Percentiles rank a stretch among this genome's conserved stretches.
These are phyloP conservation scores for Globisporangium irregulare DNA, from an alignment of 352 stramenopile genomes.

Conservation along the genomic window DNA sequence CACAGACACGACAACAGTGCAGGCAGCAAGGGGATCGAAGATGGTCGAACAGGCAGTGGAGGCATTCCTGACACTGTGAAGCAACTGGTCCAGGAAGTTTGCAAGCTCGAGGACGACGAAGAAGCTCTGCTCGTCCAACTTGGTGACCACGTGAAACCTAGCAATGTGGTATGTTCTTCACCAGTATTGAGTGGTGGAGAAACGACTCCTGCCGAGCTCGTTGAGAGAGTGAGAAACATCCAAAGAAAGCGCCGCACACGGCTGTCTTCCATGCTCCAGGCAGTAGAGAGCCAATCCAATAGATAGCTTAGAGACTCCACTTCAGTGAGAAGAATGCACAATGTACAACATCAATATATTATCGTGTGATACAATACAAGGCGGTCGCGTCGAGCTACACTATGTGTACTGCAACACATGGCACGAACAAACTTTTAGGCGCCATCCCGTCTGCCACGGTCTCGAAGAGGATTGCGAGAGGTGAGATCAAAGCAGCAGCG, in stretches of 20 bases:
- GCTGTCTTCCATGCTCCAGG: slow-evolving; percentile 3
- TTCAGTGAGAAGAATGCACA: neutral
- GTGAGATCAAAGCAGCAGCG: neutral
- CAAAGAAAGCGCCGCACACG: slow-evolving; percentile 7
- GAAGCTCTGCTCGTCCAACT: slow-evolving; percentile 3
- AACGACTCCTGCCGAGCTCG: neutral
- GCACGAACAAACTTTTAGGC: neutral
- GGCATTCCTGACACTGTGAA: neutral
- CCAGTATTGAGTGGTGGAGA: neutral
- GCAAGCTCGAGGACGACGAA: slow-evolving; percentile 12
- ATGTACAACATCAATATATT: neutral
- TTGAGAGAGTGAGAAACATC: slow-evolving; percentile 3
- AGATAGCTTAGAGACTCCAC: neutral
- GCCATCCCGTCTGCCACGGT: neutral
- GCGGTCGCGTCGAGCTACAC: neutral
- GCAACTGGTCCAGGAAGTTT: slow-evolving; percentile 9
- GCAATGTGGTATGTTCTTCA: neutral
- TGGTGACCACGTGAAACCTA: neutral
- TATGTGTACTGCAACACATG: neutral
- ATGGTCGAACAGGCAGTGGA: neutral
- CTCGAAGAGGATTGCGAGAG: neutral
- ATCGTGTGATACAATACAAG: neutral
- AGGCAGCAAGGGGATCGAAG: neutral
- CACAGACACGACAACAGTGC: neutral
- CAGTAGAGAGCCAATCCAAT: neutral